Conservation (phyloP, 2,329 filamentous ascomycete genomes). For the Microdochium bolleyi region DNA sequence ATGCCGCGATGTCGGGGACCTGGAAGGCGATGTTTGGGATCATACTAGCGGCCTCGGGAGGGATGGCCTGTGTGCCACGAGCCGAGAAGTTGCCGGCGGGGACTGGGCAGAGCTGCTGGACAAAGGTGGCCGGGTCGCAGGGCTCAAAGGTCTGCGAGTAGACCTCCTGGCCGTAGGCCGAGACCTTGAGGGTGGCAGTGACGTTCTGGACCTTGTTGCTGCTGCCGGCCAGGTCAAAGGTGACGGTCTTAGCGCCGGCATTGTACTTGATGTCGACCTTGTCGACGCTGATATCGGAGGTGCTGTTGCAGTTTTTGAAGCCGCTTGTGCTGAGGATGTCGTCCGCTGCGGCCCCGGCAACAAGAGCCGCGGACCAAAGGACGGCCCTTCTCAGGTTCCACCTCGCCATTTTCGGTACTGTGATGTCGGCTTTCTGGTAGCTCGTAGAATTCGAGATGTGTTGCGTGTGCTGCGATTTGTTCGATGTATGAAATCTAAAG, state of each 20-base stretch:
- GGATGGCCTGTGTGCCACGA: conserved; percentile 62
- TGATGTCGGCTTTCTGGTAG: conserved; percentile 20
- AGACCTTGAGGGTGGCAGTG: conserved; percentile 65
- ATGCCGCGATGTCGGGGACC: conserved; percentile 82
- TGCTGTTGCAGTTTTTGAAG: conserved; percentile 64
- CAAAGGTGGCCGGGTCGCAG: conserved; percentile 58
- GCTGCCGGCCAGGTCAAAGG: conserved; percentile 75
- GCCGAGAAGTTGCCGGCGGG: conserved; percentile 69
- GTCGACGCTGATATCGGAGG: conserved; percentile 58
- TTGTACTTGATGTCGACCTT: conserved; percentile 74
- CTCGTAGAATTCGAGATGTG: conserved; percentile 2
- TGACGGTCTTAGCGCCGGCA: conserved; percentile 61
- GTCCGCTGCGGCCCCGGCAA: conserved; percentile 46
- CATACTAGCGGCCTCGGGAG: conserved; percentile 58
- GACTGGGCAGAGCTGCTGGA: conserved; percentile 77
- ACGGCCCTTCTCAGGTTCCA: conserved; percentile 19
- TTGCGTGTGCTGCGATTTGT: not conserved
- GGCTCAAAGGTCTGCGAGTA: conserved; percentile 80
- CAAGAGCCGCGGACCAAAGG: conserved; percentile 26
- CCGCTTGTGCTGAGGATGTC: conserved; percentile 75
- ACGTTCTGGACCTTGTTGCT: conserved; percentile 73
- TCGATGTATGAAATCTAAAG: not conserved
- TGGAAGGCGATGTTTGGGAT: conserved; percentile 87
- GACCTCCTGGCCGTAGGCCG: conserved; percentile 75
- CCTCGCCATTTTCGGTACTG: conserved; percentile 12